Conservation (phyloP, 352 stramenopile genomes). For the Phytophthora boehmeriae region DNA sequence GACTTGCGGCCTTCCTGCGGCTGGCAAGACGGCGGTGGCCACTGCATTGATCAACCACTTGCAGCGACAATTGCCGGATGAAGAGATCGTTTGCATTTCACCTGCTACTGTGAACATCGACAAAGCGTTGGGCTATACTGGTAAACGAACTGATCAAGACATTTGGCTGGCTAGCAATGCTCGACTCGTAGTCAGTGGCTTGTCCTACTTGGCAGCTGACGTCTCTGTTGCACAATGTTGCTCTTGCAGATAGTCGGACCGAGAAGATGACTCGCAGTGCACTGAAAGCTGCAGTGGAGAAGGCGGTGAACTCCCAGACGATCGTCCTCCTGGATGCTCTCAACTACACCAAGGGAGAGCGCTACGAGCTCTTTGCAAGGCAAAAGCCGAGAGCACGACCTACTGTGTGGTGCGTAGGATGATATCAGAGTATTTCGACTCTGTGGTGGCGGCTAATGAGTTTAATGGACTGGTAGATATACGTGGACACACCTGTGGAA, state of each 20-base stretch:
- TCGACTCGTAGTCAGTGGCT: neutral
- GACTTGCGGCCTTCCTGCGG: slow-evolving; percentile 69
- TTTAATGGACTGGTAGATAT: slow-evolving; percentile 40
- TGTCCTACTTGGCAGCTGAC: neutral
- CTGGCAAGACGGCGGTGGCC: slow-evolving; percentile 69
- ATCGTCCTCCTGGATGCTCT: slow-evolving; percentile 93
- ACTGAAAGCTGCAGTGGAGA: slow-evolving; percentile 69
- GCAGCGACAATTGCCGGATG: slow-evolving; percentile 34
- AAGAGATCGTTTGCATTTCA: slow-evolving; percentile 66
- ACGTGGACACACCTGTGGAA: slow-evolving; percentile 71
- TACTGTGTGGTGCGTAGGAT: slow-evolving; percentile 80
- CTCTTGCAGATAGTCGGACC: slow-evolving; percentile 48
- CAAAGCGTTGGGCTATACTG: slow-evolving; percentile 59
- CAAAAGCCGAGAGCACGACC: slow-evolving; percentile 88
- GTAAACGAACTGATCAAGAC: slow-evolving; percentile 25
- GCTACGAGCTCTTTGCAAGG: slow-evolving; percentile 95
- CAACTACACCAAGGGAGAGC: slow-evolving; percentile 96
- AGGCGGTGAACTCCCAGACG: slow-evolving; percentile 56
- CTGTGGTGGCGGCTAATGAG: neutral
- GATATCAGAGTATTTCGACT: neutral
- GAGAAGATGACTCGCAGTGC: slow-evolving; percentile 80
- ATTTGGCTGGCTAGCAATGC: slow-evolving; percentile 15
- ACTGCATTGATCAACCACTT: slow-evolving; percentile 57
- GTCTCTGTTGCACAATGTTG: neutral
- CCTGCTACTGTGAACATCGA: slow-evolving; percentile 66